A percentile compares a stretch with the other conserved stretches of the same genome.
phyloP scores from a whole-genome alignment of 768 basidiomycete genomes.

The Leccinum uliginosum region DNA sequence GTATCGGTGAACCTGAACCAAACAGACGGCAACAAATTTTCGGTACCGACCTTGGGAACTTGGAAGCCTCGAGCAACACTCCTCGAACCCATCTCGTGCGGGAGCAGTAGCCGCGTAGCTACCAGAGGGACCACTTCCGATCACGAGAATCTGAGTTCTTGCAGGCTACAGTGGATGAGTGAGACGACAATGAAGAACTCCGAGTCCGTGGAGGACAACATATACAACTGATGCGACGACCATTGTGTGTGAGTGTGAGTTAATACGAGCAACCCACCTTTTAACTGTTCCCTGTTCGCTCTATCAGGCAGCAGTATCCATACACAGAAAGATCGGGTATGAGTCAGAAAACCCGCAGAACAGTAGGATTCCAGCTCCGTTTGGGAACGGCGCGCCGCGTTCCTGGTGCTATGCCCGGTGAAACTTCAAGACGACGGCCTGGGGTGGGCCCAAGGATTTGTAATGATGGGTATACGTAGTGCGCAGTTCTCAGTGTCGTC shows the following conservation, averaged over 20 bases:
- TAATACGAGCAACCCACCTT: background rate
- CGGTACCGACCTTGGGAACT: constrained; percentile 8
- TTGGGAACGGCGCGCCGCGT: background rate
- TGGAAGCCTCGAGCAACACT: constrained; percentile 8
- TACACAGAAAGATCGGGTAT: background rate
- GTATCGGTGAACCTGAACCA: too few relatives aligned
- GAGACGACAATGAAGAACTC: background rate
- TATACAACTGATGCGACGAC: background rate
- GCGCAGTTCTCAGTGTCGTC: background rate
- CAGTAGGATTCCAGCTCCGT: background rate
- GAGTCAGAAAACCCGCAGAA: background rate
- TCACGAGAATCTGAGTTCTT: constrained; percentile 8
- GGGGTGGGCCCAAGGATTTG: background rate
- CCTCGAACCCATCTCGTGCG: constrained; percentile 8
- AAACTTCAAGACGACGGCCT: background rate
- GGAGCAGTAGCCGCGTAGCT: constrained; percentile 9
- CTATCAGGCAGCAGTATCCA: background rate
- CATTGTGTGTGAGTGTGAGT: background rate
- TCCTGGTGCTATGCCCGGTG: background rate
- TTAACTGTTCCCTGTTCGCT: background rate
- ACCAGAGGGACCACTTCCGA: constrained; percentile 12
- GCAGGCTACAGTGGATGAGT: background rate
- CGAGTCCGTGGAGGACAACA: background rate
- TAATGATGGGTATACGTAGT: background rate
- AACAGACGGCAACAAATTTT: too few relatives aligned